Conservation (phyloP, 2,329 filamentous ascomycete genomes). For the Pseudogymnoascus sp. region DNA sequence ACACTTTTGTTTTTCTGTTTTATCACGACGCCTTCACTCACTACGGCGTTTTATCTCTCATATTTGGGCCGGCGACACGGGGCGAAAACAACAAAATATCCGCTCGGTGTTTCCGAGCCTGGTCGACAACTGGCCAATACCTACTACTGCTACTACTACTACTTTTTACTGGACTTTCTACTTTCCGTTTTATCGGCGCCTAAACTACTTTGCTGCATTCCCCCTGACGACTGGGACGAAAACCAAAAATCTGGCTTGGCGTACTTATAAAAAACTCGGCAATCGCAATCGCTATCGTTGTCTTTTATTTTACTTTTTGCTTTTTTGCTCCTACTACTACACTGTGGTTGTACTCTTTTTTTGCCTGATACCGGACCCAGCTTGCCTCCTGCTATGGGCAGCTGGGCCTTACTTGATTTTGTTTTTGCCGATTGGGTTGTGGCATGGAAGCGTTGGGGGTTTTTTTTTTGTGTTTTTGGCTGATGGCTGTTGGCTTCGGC, state of each 20-base stretch:
- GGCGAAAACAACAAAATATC: neutral
- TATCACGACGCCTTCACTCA: neutral
- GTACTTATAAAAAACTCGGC: neutral
- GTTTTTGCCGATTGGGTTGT: neutral
- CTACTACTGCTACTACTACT: neutral
- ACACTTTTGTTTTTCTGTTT: neutral
- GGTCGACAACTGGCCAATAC: neutral
- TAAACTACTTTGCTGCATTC: neutral
- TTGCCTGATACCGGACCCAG: neutral
- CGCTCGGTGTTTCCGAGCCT: neutral
- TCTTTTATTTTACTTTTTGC: neutral
- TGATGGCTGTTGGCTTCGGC: neutral
- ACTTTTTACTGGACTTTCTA: neutral
- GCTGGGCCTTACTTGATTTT: neutral
- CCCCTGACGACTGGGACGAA: slow-evolving; percentile 5
- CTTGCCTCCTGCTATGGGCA: neutral
- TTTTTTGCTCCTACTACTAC: neutral
- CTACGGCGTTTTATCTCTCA: slow-evolving; percentile 5
- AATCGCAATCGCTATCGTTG: neutral
- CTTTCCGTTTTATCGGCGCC: neutral
- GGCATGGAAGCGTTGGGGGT: neutral
- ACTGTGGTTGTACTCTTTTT: neutral
- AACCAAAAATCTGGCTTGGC: neutral
- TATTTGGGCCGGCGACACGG: neutral
- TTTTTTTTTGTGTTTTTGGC: neutral